Evolutionary conservation across 2,329 filamentous ascomycete genomes (phyloP).

Genomic region (Phialemoniopsis sp.): DNA sequence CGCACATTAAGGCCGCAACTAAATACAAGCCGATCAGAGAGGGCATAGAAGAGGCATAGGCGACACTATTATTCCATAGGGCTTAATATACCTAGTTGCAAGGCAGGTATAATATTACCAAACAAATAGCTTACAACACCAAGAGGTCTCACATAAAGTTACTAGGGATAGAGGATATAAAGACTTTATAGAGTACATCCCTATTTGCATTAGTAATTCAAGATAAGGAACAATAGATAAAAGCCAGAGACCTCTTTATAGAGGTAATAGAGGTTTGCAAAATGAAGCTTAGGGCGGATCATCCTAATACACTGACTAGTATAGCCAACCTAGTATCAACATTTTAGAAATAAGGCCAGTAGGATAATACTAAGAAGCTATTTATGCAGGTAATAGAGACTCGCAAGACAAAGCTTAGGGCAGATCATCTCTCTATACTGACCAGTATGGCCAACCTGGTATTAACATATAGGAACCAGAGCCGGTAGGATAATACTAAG

Average conservation of each 20-base stretch:
- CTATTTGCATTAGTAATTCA: not conserved
- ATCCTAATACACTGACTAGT: not conserved
- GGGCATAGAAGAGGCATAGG: not conserved
- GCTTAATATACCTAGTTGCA: not conserved
- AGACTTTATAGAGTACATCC: no score
- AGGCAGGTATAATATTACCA: no score
- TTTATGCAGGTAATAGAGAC: no score
- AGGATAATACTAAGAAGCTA: no score
- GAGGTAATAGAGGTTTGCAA: not conserved
- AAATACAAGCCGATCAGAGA: conserved; percentile 4
- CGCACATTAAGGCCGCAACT: conserved; percentile 16
- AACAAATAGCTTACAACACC: no score
- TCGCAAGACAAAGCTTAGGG: no score
- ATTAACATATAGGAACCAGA: no score
- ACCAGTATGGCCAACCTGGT: no score
- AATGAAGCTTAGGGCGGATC: conserved; percentile 1
- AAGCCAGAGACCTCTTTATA: not conserved
- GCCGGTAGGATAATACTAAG: no score
- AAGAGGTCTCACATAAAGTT: not conserved
- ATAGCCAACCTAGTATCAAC: no score
- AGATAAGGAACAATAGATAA: not conserved
- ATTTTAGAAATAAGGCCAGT: no score
- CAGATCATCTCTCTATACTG: no score
- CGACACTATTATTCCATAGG: not conserved
- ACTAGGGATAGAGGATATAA: not conserved